phyloP scores from a whole-genome alignment of 139 green algal species.

The Closterium sp. region DNA sequence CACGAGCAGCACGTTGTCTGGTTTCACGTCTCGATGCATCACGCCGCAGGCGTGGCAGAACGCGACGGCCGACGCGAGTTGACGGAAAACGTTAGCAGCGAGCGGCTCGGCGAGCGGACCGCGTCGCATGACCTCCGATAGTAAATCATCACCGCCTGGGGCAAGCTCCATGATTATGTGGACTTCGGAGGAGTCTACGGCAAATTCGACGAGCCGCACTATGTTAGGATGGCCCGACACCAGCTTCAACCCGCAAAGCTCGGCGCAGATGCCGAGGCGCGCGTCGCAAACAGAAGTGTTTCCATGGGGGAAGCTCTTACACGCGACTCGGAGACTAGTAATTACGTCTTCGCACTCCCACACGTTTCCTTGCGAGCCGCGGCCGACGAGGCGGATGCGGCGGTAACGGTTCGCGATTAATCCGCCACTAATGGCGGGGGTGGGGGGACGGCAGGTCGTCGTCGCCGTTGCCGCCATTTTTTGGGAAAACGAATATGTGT shows the following conservation, averaged over 20 bases:
- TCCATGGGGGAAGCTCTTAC: background rate
- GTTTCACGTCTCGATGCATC: background rate
- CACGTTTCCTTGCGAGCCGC: background rate
- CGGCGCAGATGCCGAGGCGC: background rate
- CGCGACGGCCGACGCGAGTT: background rate
- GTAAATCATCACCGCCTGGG: background rate
- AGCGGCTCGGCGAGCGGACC: background rate
- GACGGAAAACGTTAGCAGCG: background rate
- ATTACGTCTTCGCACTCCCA: background rate
- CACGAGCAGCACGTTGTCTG: constrained; percentile 2
- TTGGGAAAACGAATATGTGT: background rate
- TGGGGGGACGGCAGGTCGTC: background rate
- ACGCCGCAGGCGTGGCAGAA: background rate
- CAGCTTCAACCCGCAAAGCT: background rate
- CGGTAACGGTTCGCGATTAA: background rate
- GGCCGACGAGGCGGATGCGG: background rate
- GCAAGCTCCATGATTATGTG: background rate
- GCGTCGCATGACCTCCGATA: background rate
- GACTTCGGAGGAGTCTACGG: background rate
- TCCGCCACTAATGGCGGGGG: background rate
- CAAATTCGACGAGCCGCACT: background rate
- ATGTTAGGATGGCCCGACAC: background rate
- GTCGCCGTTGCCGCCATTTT: background rate
- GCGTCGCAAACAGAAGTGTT: background rate
- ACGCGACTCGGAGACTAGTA: background rate